Conservation (phyloP, 345 rosid species). For the Boechera stricta region DNA sequence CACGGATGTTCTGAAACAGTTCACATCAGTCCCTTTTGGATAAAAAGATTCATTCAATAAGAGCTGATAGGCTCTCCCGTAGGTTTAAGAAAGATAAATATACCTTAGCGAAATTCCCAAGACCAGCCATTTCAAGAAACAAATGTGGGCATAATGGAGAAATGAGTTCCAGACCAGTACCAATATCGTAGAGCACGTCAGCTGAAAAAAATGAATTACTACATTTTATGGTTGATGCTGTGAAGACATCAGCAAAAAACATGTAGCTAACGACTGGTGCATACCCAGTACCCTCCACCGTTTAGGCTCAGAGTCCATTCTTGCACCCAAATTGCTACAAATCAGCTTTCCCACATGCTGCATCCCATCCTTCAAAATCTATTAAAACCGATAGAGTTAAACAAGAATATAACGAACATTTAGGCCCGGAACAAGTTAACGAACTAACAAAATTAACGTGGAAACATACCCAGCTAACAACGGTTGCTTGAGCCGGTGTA, state of each 20-base stretch:
- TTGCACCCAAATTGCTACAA: conserved; percentile 93
- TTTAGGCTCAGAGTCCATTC: conserved; percentile 98
- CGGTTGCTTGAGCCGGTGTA: conserved; percentile 95
- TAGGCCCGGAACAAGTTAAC: neutral
- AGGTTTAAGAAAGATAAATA: neutral
- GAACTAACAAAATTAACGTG: neutral
- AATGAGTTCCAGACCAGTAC: conserved; percentile 88
- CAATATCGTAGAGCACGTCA: conserved; percentile 90
- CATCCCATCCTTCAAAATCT: conserved; percentile 98
- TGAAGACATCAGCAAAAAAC: conserved; percentile 60
- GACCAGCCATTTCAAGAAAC: conserved; percentile 96
- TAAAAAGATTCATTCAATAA: too few relatives aligned
- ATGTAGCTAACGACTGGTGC: conserved; percentile 25
- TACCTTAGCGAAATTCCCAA: conserved; percentile 95
- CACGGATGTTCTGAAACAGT: neutral
- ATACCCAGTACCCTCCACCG: conserved; percentile 90
- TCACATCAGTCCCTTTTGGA: too few relatives aligned
- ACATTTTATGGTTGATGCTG: conserved; percentile 23
- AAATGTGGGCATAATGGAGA: conserved; percentile 89
- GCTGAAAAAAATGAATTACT: conserved; percentile 54
- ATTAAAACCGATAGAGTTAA: conserved; percentile 33
- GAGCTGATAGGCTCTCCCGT: conserved; percentile 1
- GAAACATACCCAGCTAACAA: conserved; percentile 87
- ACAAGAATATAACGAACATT: neutral
- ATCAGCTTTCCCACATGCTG: conserved; percentile 92